Evolutionary conservation across 345 rosid species (phyloP), one percentile per base, ranked within the genome.

Genomic region (Eutrema heterophyllum): DNA sequence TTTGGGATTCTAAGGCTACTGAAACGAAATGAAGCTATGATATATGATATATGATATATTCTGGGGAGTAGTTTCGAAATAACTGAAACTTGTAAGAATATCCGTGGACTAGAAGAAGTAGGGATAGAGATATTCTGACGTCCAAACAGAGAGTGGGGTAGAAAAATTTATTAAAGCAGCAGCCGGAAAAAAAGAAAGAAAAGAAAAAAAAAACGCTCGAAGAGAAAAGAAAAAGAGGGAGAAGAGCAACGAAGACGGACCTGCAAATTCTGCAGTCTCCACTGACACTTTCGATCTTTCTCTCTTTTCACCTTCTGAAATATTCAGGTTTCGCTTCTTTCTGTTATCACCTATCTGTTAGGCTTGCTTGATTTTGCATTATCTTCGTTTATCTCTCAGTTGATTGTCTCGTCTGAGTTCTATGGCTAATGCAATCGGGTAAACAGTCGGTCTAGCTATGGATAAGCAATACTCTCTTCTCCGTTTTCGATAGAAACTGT

Each of bases 211-310:
- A 69, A 76, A 56, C 66, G 71, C 32, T 64, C 75, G 26, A 64
- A 64, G 67, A 46, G 57, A 56, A 5, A 58, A 12, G 24, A 21
- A 53, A 72, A 49, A 62, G 33, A 45, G 38, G 60, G 59, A 39
- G 76, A 77, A 65, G 72, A 49, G 72, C 46, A 58, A 71, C 76
- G 80, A 77, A 71, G 80, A 71, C 76, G 80, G 57, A 71, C 80
- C 76, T 71, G 80, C 76, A 77, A 70, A 77, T 71, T 71, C 57
- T 57, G 40, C 68, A 71, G 81, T 55, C 68, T 77, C 62, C 72
- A 71, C 72, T 64, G 70, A 64, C 76, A 77, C 80, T 77, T 33
- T 65, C 36, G 72, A 77, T 77, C 76, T 58, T 58, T 64, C 68
- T 77, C 57, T 64, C 50, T 41, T 35, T 5, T 51, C 63, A 64